phyloP scores from a whole-genome alignment of 169 alveolate species.

The Plasmodium chabaudi region DNA sequence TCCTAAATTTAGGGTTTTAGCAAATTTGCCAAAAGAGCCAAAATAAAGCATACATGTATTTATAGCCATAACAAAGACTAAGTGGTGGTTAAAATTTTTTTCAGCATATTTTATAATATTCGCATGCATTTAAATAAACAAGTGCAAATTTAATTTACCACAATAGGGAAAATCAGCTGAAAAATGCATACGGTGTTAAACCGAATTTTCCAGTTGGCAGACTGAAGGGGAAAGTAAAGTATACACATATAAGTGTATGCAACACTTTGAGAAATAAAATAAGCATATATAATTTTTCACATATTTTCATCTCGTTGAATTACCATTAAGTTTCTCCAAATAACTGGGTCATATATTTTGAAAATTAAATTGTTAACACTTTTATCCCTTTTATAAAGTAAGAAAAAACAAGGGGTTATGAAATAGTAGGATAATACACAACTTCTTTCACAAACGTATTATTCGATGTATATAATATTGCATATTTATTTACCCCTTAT shows the following conservation, averaged over 20 bases:
- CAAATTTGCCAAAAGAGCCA: not conserved
- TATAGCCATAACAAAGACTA: not conserved
- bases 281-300: not conserved
- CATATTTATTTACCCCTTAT: constrained; percentile 45
- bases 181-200: constrained; percentile 61
- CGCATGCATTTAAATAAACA: not conserved
- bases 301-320: not conserved
- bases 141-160: constrained; percentile 28
- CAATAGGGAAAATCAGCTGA: constrained; percentile 66
- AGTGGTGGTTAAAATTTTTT: not conserved
- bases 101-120: not conserved
- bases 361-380: constrained; percentile 43
- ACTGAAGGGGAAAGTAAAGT: not conserved
- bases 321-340: constrained; percentile 75
- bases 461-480: not conserved
- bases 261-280: too few relatives aligned
- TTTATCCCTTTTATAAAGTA: constrained; percentile 29
- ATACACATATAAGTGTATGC: too few relatives aligned
- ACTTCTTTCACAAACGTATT: not conserved
- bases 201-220: constrained; percentile 76
- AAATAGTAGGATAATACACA: constrained; percentile 4
- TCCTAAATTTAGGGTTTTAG: constrained; percentile 9
- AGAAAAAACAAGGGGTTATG: not conserved
- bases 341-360: constrained; percentile 66
- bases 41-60: not conserved